Evolutionary conservation across 306 rosid species (phyloP), one percentile per base, ranked within the genome.

Genomic region (Prunus padus): DNA sequence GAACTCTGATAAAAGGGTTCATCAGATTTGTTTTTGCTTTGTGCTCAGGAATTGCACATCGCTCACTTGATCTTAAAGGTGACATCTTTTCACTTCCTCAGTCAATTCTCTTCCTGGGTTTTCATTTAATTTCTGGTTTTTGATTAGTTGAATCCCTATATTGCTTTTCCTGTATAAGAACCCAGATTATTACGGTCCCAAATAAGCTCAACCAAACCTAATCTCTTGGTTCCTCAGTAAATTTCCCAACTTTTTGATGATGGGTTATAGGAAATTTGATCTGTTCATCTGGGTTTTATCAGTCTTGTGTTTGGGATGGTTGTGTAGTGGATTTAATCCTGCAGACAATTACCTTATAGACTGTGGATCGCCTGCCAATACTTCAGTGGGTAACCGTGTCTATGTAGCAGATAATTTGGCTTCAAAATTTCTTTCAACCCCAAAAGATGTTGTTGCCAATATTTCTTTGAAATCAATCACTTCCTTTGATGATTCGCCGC

Each of bases 291-390:
- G 86, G 84, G 88, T 69, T 67, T 62, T 80, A 20, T 77, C 86
- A 23, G 60, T 85, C 60, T 76, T 89, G 57, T 87, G 87, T 79
- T 75, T 80, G 45, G 59, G 84, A 15, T 81, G 82, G 42, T 81
- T 82, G 76, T 89, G 82, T 80, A 78, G 76, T 67, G 87, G 65
- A 49, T 92, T 87, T 76, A 79, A 74, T 77, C 91, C 96, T 23
- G 23, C 59, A 15, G 97, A 93, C 76, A 86, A 83, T 78, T 91
- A 91, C 81, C 91, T 85, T 65, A 89, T 93, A 84, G 90, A 89
- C n/a, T 93, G 98, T 89, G 98, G 93, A 68, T 80, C 98, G 31
- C 2, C 79, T 31, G 0, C 56, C 16, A 82, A 37, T 84, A 84
- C 91, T 74, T 33, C 85, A 6, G 87, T 88, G 12, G 93, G 85